Evolutionary conservation across 2,329 filamentous ascomycete genomes (phyloP).

Genomic region (Aspergillus piperis): DNA sequence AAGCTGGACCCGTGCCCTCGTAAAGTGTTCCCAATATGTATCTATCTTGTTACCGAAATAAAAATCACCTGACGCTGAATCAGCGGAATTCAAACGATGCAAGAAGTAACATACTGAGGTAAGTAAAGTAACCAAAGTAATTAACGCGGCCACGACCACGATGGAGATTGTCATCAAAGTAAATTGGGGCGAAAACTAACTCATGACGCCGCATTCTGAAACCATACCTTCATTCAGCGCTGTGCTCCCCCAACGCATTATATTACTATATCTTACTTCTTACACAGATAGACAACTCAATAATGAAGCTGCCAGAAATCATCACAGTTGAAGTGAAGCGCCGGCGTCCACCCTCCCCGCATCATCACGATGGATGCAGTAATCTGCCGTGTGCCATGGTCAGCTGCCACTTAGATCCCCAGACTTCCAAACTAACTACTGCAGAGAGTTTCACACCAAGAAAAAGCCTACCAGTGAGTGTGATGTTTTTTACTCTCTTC

Average conservation of each 20-base stretch:
- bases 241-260: not conserved
- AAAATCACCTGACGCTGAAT: not conserved
- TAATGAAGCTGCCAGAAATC: too few relatives aligned
- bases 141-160: not conserved
- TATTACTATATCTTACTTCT: not conserved
- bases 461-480: not conserved
- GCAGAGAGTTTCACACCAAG: not conserved
- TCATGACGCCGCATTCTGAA: conserved; percentile 6
- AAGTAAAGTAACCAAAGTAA: not conserved
- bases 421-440: not conserved
- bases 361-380: not conserved
- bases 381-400: not conserved
- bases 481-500: not conserved
- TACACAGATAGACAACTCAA: not conserved
- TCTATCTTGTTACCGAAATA: not conserved
- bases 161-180: not conserved
- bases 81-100: not conserved
- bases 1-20: not conserved
- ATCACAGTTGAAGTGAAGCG: not conserved
- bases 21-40: not conserved
- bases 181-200: conserved; percentile 6
- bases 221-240: not conserved
- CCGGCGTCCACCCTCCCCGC: not conserved
- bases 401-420: conserved; percentile 1
- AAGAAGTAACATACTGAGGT: not conserved